Conservation (phyloP, 306 rosid genomes). For the Mimosa pudica region DNA sequence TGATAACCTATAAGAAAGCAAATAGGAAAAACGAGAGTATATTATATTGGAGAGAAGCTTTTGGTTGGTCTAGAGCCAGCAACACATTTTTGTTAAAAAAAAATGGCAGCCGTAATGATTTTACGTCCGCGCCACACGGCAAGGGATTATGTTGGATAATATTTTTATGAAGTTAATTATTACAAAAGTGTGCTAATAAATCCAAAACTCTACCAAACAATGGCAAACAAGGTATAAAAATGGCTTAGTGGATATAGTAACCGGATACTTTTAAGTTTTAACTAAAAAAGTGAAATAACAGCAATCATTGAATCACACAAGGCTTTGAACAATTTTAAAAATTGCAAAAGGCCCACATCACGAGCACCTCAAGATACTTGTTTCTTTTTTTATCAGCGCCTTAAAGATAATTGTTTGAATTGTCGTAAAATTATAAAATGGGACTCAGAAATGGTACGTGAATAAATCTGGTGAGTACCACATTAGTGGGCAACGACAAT, state of each 20-base stretch:
- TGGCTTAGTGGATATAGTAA: not conserved
- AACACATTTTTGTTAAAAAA: too few relatives aligned
- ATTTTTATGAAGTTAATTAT: not conserved
- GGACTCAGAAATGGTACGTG: not conserved
- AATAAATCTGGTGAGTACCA: not conserved
- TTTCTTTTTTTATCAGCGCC: not conserved
- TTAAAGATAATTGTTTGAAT: not conserved
- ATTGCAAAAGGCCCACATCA: not conserved
- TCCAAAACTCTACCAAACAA: not conserved
- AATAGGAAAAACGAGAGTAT: too few relatives aligned
- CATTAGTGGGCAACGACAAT: not conserved
- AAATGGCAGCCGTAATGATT: not conserved
- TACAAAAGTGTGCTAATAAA: not conserved
- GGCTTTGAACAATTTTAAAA: too few relatives aligned
- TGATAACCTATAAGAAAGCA: too few relatives aligned
- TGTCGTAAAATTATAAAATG: not conserved
- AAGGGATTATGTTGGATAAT: not conserved
- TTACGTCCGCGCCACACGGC: not conserved
- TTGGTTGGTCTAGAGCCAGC: not conserved
- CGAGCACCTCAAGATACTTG: not conserved
- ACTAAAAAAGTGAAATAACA: not conserved
- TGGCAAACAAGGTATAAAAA: not conserved
- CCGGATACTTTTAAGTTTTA: not conserved
- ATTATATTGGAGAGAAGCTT: not conserved
- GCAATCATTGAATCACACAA: not conserved